Evolutionary conservation across 2,329 filamentous ascomycete species (phyloP).

Genomic region (Tolypocladium album): DNA sequence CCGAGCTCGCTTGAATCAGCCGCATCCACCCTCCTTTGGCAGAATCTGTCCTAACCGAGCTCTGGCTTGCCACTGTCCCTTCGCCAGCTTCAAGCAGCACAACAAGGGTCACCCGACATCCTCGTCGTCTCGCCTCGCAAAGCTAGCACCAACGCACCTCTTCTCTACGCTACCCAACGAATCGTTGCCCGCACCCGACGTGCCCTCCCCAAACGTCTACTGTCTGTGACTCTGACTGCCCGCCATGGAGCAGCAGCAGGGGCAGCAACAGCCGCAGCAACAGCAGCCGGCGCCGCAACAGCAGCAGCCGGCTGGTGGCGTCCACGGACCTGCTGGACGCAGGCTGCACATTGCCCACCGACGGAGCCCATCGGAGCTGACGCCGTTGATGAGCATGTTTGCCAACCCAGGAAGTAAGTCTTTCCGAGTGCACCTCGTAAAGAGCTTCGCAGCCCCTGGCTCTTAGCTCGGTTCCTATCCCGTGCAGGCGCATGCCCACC

Average conservation of each 20-base stretch:
- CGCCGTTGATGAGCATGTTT: slow-evolving; percentile 92
- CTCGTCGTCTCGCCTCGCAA: neutral
- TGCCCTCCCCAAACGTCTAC: slow-evolving; percentile 21
- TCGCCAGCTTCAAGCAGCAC: slow-evolving; percentile 5
- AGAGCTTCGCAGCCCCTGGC: neutral
- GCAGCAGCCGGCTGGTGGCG: slow-evolving; percentile 42
- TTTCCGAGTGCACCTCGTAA: neutral
- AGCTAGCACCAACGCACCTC: slow-evolving; percentile 2
- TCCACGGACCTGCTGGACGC: slow-evolving; percentile 69
- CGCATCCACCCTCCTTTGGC: slow-evolving; percentile 26
- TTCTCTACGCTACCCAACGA: slow-evolving; percentile 9
- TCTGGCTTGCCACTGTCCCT: slow-evolving; percentile 10
- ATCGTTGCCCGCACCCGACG: slow-evolving; percentile 23
- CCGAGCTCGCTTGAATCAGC: slow-evolving; percentile 15
- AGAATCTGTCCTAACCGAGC: slow-evolving; percentile 16
- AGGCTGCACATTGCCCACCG: slow-evolving; percentile 95
- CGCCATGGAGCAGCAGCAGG: slow-evolving; percentile 50
- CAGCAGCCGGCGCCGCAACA: slow-evolving; percentile 38
- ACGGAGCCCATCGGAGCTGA: slow-evolving; percentile 93
- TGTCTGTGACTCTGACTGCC: slow-evolving; percentile 33
- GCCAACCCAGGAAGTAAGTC: slow-evolving; percentile 53
- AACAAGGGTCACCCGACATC: neutral
- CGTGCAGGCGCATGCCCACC: neutral
- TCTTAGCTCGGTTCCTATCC: neutral
- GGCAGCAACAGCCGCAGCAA: slow-evolving; percentile 29